Base-by-base conservation (phyloP, 371 early-diverging fungal genomes). In the Circinella umbellata region DNA sequence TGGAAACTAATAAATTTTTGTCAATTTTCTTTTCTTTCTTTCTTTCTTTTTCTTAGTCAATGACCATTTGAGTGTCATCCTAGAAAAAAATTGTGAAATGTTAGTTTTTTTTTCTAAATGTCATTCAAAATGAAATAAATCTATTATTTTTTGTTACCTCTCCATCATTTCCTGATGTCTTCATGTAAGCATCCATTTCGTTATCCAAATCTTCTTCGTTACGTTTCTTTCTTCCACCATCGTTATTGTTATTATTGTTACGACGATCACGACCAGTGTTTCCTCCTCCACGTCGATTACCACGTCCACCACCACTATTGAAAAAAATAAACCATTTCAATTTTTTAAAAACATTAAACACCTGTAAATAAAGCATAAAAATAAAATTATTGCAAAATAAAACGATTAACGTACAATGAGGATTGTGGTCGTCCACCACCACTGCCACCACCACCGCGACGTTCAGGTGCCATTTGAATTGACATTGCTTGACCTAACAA, bases 101-200 rank as follows among this genome's bases (percentile, higher is more conserved):
- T 42, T 42, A 42, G 42, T 42, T 42, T 42, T 42, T 42, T 27
- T 27, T 27, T 27, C 27, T 27, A 27, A 27, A 27, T 27, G 0
- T 2, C 27, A 27, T 27, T 27, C 27, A 11, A 42, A 42, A 42
- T 42, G 1, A 42, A 42, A 42, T 42, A 42, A 42, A 9, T 42
- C 42, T 42, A 6, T 42, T 42, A 11, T 42, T 42, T 42, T 42
- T 42, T 9, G 8, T 27, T 64, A 34, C 36, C 20, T 15, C 46
- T 49, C 53, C 48, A 47, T 47, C 34, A 6, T 15, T 38, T 15
- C 15, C 15, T 51, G 51, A 51, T 36, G 65, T 34, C 49, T 74
- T 72, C 81, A 81, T 81, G 49, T 81, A 81, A n/a, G 67, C 74
- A n/a, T 81, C 81, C 81, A 81, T 79, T 64, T 81, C 79, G 54